Evolutionary conservation across 352 stramenopile genomes (phyloP), one percentile per base, ranked within the genome.

Genomic region (Phytophthora meadii): DNA sequence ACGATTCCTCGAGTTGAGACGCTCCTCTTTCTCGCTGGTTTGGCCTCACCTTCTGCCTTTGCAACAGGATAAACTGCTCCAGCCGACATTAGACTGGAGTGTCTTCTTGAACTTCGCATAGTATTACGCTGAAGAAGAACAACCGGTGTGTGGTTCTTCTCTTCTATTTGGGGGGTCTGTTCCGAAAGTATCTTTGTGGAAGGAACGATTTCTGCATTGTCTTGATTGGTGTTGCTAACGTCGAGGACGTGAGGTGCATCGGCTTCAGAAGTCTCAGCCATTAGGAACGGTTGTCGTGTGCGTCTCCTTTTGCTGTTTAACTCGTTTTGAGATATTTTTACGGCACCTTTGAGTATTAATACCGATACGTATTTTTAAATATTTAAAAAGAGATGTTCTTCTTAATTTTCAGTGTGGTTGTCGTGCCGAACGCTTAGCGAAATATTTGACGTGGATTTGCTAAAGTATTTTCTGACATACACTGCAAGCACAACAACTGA

Each of bases 1-100:
- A 32, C 30, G 19, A 65, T 70, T 9, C 61, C 54, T 58, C 61
- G 46, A 11, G 61, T 51, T 5, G 54, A 70, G 3, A 65, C 46
- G 19, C 61, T 70, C n/a, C 61, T 57, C 27, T 40, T 64, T 24
- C 61, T 34, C 36, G 45, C 17, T 62, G 2, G 44, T n/a, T 25
- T 3, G 4, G 2, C 30, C 22, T 65, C 54, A 3, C 54, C 53
- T 24, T 41, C 15, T 27, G 27, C 47, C 25, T 65, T 49, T 2
- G 47, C 45, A 39, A 65, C 53, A 0, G 61, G 61, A 11, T 69
- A 55, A 11, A 65, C 54, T 5, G 28, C 9, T 4, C 54, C 53
- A 1, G 61, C 41, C 19, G 37, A 2, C 19, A 63, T 32, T 5
- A 44, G 30, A 14, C 22, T 50, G 3, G 61, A 60, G 14, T 65